A percentile compares a stretch with the other conserved stretches of the same genome.
phyloP scores from a whole-genome alignment of 345 rosid species.

The Turritis glabra region DNA sequence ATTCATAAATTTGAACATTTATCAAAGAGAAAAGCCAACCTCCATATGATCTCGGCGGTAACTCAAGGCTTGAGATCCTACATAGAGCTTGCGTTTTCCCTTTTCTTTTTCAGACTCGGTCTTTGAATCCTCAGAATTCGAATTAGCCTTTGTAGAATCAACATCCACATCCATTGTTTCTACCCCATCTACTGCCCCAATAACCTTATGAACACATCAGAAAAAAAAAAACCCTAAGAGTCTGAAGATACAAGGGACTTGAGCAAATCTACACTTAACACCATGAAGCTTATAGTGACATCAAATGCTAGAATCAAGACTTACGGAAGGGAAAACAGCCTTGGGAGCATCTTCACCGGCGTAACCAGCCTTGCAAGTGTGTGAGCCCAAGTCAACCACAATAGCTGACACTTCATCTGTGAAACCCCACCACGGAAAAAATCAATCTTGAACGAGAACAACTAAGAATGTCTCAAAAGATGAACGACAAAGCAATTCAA shows the following conservation, averaged over 20 bases:
- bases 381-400: constrained; percentile 96
- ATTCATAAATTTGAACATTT: background rate
- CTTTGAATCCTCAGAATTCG: constrained; percentile 60
- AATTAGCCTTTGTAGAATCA: constrained; percentile 43
- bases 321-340: constrained; percentile 97
- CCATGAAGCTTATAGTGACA: constrained; percentile 15
- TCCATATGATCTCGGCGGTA: constrained; percentile 95
- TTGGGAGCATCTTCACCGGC: constrained; percentile 99
- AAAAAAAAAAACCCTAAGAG: constrained; percentile 19
- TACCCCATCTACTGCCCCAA: constrained; percentile 81
- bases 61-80: constrained; percentile 87
- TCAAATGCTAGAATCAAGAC: constrained; percentile 27
- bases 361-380: constrained; percentile 99
- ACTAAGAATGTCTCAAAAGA: background rate
- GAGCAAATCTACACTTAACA: constrained; percentile 7
- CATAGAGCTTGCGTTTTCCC: constrained; percentile 76
- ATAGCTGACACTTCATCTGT: constrained; percentile 99
- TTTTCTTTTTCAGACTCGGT: constrained; percentile 62
- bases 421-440: constrained; percentile 27
- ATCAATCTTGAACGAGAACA: background rate
- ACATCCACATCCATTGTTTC: constrained; percentile 86
- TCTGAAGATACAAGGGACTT: background rate
- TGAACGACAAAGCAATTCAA: background rate
- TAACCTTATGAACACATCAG: constrained; percentile 59
- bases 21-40: constrained; percentile 46